Evolutionary conservation across 2,329 filamentous ascomycete species (phyloP).

Genomic region (Xylogone sp.): DNA sequence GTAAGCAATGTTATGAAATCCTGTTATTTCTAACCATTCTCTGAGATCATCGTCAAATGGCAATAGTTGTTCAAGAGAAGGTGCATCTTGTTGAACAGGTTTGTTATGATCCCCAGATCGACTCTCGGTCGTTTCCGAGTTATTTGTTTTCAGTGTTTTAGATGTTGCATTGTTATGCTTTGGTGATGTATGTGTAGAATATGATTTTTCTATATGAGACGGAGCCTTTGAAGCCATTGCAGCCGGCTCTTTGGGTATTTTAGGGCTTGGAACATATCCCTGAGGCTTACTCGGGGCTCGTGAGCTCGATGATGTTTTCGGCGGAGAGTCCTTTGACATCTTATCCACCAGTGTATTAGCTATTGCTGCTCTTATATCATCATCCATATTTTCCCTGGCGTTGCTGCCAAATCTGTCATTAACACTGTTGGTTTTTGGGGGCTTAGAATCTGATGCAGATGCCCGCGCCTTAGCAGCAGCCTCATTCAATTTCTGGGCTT

Average conservation of each 20-base stretch:
- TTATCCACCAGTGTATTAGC: too few species aligned
- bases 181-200: neutral
- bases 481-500: neutral
- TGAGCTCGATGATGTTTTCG: neutral
- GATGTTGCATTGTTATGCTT: neutral
- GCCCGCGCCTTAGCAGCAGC: conserved; percentile 13
- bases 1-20: conserved; percentile 29
- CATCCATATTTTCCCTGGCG: too few species aligned
- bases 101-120: neutral
- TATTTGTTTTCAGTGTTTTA: neutral
- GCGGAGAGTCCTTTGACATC: too few species aligned
- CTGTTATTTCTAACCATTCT: conserved; percentile 32
- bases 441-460: conserved; percentile 10
- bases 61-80: conserved; percentile 21
- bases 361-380: too few species aligned
- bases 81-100: conserved; percentile 6
- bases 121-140: neutral
- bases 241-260: too few species aligned
- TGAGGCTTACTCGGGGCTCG: neutral
- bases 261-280: too few species aligned
- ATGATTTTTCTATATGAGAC: too few species aligned
- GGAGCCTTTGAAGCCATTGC: too few species aligned
- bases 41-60: conserved; percentile 26
- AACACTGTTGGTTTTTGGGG: conserved; percentile 10
- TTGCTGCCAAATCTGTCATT: conserved; percentile 3